Percentiles rank a stretch among this genome's conserved stretches.
phyloP scores from a whole-genome alignment of 2,329 filamentous ascomycete species.

The Calonectria honghensis region DNA sequence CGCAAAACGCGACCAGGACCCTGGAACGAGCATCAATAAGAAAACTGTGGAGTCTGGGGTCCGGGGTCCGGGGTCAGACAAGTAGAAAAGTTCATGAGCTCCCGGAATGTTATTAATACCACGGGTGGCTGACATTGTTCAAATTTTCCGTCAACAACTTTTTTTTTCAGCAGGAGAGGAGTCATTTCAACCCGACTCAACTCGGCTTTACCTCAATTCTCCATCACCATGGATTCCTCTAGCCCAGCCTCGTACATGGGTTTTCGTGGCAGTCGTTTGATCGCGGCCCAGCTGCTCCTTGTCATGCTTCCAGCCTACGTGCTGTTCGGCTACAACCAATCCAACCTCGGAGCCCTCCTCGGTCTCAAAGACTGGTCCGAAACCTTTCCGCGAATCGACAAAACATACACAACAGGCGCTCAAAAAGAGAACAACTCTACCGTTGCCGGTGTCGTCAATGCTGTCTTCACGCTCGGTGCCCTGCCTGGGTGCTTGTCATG shows the following conservation, averaged over 20 bases:
- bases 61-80: slow-evolving; percentile 4
- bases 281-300: slow-evolving; percentile 13
- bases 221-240: neutral
- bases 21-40: neutral
- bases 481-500: slow-evolving; percentile 13
- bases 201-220: neutral
- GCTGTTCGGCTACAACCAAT: slow-evolving; percentile 23
- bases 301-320: slow-evolving; percentile 18
- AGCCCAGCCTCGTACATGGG: neutral
- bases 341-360: slow-evolving; percentile 17
- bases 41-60: slow-evolving; percentile 19
- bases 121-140: neutral
- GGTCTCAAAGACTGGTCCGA: slow-evolving; percentile 13
- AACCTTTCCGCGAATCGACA: slow-evolving; percentile 21
- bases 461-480: slow-evolving; percentile 8
- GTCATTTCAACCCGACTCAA: neutral
- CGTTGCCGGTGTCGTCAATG: neutral
- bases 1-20: neutral
- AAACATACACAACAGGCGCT: slow-evolving; percentile 18
- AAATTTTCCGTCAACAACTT: neutral
- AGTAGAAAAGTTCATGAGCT: neutral
- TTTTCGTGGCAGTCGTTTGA: slow-evolving; percentile 6
- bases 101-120: neutral
- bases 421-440: slow-evolving; percentile 7
- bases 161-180: neutral